A percentile compares a stretch with the other conserved stretches of the same genome.
phyloP scores from a whole-genome alignment of 2,329 filamentous ascomycete species.

The Verticillium albo-atrum region DNA sequence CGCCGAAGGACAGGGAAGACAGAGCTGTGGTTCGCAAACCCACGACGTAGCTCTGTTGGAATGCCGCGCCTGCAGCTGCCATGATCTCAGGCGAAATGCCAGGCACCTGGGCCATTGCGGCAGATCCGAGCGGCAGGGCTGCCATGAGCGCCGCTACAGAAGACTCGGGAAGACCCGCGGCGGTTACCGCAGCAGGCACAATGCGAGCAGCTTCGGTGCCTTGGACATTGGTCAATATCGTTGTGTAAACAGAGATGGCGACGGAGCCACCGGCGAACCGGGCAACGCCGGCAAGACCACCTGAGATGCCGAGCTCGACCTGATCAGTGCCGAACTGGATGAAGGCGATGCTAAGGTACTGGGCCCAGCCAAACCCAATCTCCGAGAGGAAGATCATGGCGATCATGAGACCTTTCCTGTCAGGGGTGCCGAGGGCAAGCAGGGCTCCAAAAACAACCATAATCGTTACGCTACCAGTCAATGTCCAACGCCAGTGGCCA shows the following conservation, averaged over 20 bases:
- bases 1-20: constrained; percentile 22
- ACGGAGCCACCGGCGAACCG: constrained; percentile 38
- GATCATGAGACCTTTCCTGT: constrained; percentile 39
- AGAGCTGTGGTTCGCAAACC: constrained; percentile 22
- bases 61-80: constrained; percentile 20
- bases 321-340: constrained; percentile 46
- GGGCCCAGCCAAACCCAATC: constrained; percentile 40
- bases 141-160: constrained; percentile 23
- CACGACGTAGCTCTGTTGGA: constrained; percentile 24
- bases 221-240: constrained; percentile 33
- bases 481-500: constrained; percentile 40
- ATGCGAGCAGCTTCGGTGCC: constrained; percentile 21
- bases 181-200: constrained; percentile 27
- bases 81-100: constrained; percentile 20
- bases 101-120: constrained; percentile 17
- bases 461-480: constrained; percentile 34
- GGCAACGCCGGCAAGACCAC: constrained; percentile 36
- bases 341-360: constrained; percentile 42
- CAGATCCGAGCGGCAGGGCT: constrained; percentile 18
- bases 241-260: constrained; percentile 34
- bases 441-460: constrained; percentile 44
- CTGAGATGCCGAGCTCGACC: constrained; percentile 38
- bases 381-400: constrained; percentile 41
- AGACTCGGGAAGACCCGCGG: constrained; percentile 25
- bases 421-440: constrained; percentile 35